Evolutionary conservation across 176 grass and related monocot genomes (phyloP).

Genomic region (Melocanna baccifera): DNA sequence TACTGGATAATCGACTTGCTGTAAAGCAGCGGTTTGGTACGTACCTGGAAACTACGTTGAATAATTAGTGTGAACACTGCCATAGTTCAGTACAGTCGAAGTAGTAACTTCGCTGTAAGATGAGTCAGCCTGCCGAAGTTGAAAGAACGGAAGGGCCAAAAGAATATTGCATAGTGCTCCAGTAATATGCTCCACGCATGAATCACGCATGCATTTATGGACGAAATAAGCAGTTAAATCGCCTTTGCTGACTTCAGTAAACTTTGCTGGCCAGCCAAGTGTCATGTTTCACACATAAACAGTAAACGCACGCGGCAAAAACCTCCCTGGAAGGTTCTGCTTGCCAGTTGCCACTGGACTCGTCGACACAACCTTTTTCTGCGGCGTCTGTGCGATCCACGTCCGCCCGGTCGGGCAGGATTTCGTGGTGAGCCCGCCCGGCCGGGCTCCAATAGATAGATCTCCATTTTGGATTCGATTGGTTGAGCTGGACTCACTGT

Average conservation of each 20-base stretch:
- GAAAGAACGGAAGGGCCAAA: not conserved
- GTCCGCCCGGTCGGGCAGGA: not conserved
- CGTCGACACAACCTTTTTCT: constrained; percentile 15
- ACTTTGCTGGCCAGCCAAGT: not conserved
- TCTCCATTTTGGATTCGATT: constrained; percentile 24
- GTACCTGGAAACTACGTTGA: not conserved
- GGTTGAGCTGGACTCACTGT: not conserved
- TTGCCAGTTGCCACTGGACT: not conserved
- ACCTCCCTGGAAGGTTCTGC: constrained; percentile 22
- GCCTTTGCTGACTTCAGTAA: not conserved
- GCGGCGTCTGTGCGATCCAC: not conserved
- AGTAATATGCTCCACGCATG: not conserved
- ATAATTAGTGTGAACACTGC: not conserved
- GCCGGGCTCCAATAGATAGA: not conserved
- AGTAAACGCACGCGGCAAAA: constrained; percentile 4
- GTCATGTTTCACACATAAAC: not conserved
- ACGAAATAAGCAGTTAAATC: not conserved
- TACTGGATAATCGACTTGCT: not conserved
- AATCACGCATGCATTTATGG: not conserved
- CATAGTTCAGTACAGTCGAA: not conserved
- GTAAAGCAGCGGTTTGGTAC: not conserved
- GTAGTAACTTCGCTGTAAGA: not conserved
- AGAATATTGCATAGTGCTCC: not conserved
- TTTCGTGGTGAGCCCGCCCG: not conserved
- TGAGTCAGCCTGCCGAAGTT: not conserved